Percentiles rank a stretch among this genome's conserved stretches.
phyloP scores from a whole-genome alignment of 257 asterid species.

The Nicotiana sylvestris region DNA sequence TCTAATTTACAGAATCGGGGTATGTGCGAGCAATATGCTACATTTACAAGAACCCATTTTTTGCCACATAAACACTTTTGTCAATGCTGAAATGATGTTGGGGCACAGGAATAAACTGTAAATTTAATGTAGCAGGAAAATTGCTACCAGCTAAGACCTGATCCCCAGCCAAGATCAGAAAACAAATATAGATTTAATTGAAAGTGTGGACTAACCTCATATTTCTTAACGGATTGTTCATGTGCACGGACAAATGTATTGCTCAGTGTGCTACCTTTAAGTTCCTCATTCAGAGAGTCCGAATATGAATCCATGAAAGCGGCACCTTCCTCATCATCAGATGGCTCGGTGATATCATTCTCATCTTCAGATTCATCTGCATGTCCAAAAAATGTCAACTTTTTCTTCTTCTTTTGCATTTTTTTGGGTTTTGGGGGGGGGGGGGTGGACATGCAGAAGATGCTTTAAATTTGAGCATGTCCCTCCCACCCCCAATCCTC shows the following conservation, averaged over 20 bases:
- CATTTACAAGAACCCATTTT: not conserved
- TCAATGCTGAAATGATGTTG: not conserved
- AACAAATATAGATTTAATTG: not conserved
- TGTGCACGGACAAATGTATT: conserved; percentile 63
- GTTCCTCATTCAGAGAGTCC: conserved; percentile 62
- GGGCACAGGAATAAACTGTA: not conserved
- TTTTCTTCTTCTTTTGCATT: not conserved
- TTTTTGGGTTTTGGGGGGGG: not conserved
- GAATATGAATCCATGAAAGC: conserved; percentile 75
- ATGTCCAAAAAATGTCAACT: conserved; percentile 14
- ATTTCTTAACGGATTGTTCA: conserved; percentile 44
- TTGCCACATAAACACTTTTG: not conserved
- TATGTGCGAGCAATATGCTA: not conserved
- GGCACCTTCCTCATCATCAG: conserved; percentile 42
- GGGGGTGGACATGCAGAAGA: not conserved
- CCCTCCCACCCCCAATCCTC: not conserved
- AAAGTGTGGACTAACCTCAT: conserved; percentile 45
- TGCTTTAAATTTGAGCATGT: not conserved
- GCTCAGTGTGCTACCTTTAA: conserved; percentile 65
- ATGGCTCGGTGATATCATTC: conserved; percentile 35
- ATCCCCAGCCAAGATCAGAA: not conserved
- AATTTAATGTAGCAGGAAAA: not conserved
- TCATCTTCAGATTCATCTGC: conserved; percentile 69
- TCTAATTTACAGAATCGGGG: not conserved
- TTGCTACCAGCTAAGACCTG: not conserved